phyloP scores from a whole-genome alignment of 805 yeast genomes.

The Lachancea mirantina region DNA sequence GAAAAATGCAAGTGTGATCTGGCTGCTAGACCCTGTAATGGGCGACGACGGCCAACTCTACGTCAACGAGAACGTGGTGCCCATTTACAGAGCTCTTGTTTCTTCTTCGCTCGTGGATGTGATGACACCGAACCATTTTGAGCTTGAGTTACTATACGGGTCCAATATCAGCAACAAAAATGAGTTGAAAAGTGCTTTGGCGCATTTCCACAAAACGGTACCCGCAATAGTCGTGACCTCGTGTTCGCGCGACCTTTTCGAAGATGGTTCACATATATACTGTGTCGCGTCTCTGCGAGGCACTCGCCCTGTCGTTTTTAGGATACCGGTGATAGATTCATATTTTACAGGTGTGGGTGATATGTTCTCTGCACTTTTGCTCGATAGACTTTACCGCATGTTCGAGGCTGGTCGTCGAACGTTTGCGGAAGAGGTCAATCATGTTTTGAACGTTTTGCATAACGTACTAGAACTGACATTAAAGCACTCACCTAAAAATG shows the following conservation, averaged over 20 bases:
- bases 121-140: conserved; percentile 89
- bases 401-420: conserved; percentile 10
- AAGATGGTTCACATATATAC: conserved; percentile 29
- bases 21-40: conserved; percentile 73
- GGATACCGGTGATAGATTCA: conserved; percentile 58
- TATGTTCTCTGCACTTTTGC: conserved; percentile 68
- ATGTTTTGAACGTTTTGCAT: conserved; percentile 30
- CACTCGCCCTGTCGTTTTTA: conserved; percentile 23
- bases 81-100: conserved; percentile 47
- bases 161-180: conserved; percentile 36
- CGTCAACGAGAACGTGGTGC: conserved; percentile 52
- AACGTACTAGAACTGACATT: conserved; percentile 23
- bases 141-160: conserved; percentile 64
- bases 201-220: conserved; percentile 36
- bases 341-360: conserved; percentile 97
- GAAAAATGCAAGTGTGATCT: conserved; percentile 32
- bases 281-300: conserved; percentile 39
- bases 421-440: conserved; percentile 21
- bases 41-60: conserved; percentile 71
- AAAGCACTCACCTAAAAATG: conserved; percentile 15
- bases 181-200: conserved; percentile 41
- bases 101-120: conserved; percentile 48
- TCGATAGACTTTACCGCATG: conserved; percentile 48
- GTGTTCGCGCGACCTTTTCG: conserved; percentile 16
- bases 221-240: conserved; percentile 25